Percentiles rank a stretch among this genome's conserved stretches.
These are phyloP conservation scores for Candida sanyaensis DNA, from an alignment of 1,139 yeast species.

Conservation along the genomic window DNA sequence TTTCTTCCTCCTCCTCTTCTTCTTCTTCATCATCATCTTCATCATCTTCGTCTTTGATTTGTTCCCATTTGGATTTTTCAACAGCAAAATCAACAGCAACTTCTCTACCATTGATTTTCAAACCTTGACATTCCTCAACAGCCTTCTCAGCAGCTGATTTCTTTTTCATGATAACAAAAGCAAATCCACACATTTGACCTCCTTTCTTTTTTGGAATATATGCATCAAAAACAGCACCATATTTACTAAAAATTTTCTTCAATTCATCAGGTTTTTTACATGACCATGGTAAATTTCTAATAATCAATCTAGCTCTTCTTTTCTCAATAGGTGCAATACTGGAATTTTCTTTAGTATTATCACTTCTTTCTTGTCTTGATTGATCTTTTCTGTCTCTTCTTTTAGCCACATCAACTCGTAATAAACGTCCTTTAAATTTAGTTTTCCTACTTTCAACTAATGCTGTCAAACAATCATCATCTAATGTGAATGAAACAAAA, in stretches of 20 bases:
- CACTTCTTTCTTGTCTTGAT: slow-evolving; percentile 28
- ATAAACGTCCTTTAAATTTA: slow-evolving; percentile 64
- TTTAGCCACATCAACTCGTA: slow-evolving; percentile 86
- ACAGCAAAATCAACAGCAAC: slow-evolving; percentile 95
- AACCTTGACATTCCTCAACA: slow-evolving; percentile 67
- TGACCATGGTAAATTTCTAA: slow-evolving; percentile 96
- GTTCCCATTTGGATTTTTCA: slow-evolving; percentile 81
- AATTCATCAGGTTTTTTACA: slow-evolving; percentile 75
- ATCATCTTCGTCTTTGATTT: slow-evolving; percentile 35
- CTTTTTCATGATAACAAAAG: slow-evolving; percentile 88
- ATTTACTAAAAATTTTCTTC: slow-evolving; percentile 69
- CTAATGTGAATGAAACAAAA: slow-evolving; percentile 84
- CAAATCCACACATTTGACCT: slow-evolving; percentile 94
- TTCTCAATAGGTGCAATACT: slow-evolving; percentile 44
- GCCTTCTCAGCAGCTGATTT: slow-evolving; percentile 79
- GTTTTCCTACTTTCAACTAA: slow-evolving; percentile 64
- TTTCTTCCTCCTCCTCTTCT: slow-evolving; percentile 28
- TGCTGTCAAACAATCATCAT: slow-evolving; percentile 83
- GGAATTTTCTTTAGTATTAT: slow-evolving; percentile 44
- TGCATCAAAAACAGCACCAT: slow-evolving; percentile 88
- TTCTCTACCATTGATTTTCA: slow-evolving; percentile 85
- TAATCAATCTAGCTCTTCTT: slow-evolving; percentile 80
- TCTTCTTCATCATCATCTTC: slow-evolving; percentile 43
- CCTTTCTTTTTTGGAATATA: slow-evolving; percentile 86
- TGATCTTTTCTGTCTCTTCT: slow-evolving; percentile 75